Evolutionary conservation across 1,284 basidiomycete species (phyloP).

Genomic region (Trametes sp.): DNA sequence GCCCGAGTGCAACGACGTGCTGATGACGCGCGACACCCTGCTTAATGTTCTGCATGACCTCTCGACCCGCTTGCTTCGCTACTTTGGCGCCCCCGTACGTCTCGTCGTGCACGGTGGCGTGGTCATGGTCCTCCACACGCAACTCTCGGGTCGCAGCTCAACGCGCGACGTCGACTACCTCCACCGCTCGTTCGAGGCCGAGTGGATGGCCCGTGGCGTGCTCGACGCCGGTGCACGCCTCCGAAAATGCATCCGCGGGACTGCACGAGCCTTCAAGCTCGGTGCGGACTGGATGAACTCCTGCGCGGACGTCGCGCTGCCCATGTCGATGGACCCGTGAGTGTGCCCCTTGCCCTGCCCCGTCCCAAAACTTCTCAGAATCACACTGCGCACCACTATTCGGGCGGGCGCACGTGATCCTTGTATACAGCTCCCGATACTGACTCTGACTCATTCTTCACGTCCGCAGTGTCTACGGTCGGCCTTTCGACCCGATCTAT

Average conservation of each 20-base stretch:
- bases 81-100: slow-evolving; percentile 57
- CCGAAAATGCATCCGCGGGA: slow-evolving; percentile 60
- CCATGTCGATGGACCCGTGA: slow-evolving; percentile 62
- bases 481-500: slow-evolving; percentile 65
- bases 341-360: slow-evolving; percentile 38
- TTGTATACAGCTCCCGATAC: neutral
- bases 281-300: slow-evolving; percentile 79
- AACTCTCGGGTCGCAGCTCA: slow-evolving; percentile 52
- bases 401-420: slow-evolving; percentile 3
- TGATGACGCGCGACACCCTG: slow-evolving; percentile 47
- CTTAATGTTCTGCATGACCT: slow-evolving; percentile 55
- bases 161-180: slow-evolving; percentile 75
- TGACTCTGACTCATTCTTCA: slow-evolving; percentile 6
- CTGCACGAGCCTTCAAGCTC: slow-evolving; percentile 56
- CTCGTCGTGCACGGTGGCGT: slow-evolving; percentile 74
- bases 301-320: slow-evolving; percentile 70
- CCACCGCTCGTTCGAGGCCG: slow-evolving; percentile 60
- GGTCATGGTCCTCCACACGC: slow-evolving; percentile 69
- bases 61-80: slow-evolving; percentile 50
- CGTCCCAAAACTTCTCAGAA: slow-evolving; percentile 1
- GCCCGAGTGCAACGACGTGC: slow-evolving; percentile 45
- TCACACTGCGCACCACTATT: neutral
- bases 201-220: slow-evolving; percentile 57
- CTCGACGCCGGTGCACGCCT: slow-evolving; percentile 59
- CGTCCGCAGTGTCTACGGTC: slow-evolving; percentile 45